phyloP scores from a whole-genome alignment of 495 filamentous ascomycete species.

The Penicillium lividum region DNA sequence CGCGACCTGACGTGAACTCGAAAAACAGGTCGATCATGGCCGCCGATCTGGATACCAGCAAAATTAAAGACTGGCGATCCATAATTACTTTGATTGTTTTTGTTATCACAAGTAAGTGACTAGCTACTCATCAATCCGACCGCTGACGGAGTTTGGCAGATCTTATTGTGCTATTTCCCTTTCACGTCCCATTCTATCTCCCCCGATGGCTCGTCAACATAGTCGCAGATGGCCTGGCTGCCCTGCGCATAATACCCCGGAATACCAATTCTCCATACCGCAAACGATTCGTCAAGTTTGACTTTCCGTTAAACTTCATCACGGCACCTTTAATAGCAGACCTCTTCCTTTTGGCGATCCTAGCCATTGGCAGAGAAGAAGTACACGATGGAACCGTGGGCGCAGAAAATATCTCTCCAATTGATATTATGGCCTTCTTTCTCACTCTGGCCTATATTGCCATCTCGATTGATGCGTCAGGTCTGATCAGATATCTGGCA shows the following conservation, averaged over 20 bases:
- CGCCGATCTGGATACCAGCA: constrained; percentile 46
- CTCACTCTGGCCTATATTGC: constrained; percentile 71
- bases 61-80: constrained; percentile 60
- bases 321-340: constrained; percentile 66
- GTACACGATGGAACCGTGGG: constrained; percentile 64
- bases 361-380: constrained; percentile 60
- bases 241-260: constrained; percentile 51
- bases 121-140: not conserved
- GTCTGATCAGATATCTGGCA: constrained; percentile 63
- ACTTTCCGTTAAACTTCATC: constrained; percentile 64
- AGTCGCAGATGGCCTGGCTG: constrained; percentile 40
- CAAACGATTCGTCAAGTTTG: constrained; percentile 40
- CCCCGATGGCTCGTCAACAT: constrained; percentile 48
- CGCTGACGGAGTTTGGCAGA: constrained; percentile 35
- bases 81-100: constrained; percentile 66
- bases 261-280: constrained; percentile 20
- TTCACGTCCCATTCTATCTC: constrained; percentile 57
- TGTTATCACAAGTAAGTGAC: constrained; percentile 58
- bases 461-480: constrained; percentile 71
- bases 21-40: constrained; percentile 31
- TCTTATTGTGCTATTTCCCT: constrained; percentile 64
- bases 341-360: constrained; percentile 63
- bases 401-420: constrained; percentile 57
- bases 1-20: not conserved
- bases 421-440: constrained; percentile 70